Evolutionary conservation across 768 basidiomycete genomes (phyloP).

Genomic region (Kwoniella newhampshirensis): DNA sequence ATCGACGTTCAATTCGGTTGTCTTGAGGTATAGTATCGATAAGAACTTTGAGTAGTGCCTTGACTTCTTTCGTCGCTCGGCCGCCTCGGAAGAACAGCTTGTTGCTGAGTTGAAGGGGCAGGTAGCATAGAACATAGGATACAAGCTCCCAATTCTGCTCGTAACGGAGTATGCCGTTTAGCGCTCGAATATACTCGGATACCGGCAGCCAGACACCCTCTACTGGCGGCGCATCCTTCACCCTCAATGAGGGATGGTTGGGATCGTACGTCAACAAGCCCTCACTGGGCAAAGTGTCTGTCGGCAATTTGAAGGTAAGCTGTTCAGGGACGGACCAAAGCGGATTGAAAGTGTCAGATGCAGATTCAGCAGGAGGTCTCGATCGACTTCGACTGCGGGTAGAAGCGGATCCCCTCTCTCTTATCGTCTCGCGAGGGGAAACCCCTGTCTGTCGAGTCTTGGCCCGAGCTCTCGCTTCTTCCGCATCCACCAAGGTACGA

Average conservation of each 20-base stretch:
- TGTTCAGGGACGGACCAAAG: slow-evolving; percentile 55
- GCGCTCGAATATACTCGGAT: slow-evolving; percentile 67
- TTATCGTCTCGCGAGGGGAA: slow-evolving; percentile 1
- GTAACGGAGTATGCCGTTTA: slow-evolving; percentile 67
- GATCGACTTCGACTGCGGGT: slow-evolving; percentile 50
- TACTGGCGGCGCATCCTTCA: slow-evolving; percentile 32
- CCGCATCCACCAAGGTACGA: slow-evolving; percentile 19
- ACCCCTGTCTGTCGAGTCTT: slow-evolving; percentile 5
- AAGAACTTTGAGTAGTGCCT: slow-evolving; percentile 65
- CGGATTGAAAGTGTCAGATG: slow-evolving; percentile 58
- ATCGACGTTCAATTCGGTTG: slow-evolving; percentile 49
- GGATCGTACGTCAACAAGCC: slow-evolving; percentile 55
- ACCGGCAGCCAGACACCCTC: slow-evolving; percentile 62
- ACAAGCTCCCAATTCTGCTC: slow-evolving; percentile 90
- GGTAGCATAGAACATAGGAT: slow-evolving; percentile 84
- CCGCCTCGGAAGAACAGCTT: slow-evolving; percentile 96
- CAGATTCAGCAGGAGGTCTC: slow-evolving; percentile 31
- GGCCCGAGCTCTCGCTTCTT: slow-evolving; percentile 14
- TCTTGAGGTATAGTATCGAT: slow-evolving; percentile 56
- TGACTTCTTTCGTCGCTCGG: slow-evolving; percentile 65
- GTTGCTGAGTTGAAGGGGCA: slow-evolving; percentile 87
- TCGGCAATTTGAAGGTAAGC: slow-evolving; percentile 44
- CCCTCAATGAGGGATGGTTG: slow-evolving; percentile 41
- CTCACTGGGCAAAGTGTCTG: slow-evolving; percentile 59
- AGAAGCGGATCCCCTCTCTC: slow-evolving; percentile 21